phyloP scores from a whole-genome alignment of 306 rosid species.

The Sindora glabra region DNA sequence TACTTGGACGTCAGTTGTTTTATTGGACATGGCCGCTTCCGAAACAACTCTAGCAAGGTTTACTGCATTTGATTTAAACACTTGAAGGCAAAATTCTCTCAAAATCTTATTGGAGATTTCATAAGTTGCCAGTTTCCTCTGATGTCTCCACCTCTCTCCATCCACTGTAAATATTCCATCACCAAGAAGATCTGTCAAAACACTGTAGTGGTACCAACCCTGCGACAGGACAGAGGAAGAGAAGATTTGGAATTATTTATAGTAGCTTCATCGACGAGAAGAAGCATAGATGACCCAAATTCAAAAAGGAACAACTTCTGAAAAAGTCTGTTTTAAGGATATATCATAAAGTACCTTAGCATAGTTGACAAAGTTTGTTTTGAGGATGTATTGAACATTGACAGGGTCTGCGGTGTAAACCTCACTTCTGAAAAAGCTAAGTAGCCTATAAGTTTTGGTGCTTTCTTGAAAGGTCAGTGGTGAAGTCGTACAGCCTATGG shows the following conservation, averaged over 20 bases:
- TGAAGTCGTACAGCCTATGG: slow-evolving; percentile 33
- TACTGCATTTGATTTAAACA: slow-evolving; percentile 26
- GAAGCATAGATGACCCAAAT: no score
- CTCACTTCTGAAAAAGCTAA: slow-evolving; percentile 31
- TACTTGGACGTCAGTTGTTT: slow-evolving; percentile 32
- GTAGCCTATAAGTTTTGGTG: slow-evolving; percentile 46
- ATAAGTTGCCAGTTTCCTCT: slow-evolving; percentile 32
- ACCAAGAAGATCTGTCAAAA: slow-evolving; percentile 45
- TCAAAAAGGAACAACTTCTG: no score
- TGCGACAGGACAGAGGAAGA: no score
- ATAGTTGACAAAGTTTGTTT: slow-evolving; percentile 44
- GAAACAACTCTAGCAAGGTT: slow-evolving; percentile 27
- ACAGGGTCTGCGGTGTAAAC: slow-evolving; percentile 46
- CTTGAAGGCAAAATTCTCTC: slow-evolving; percentile 23
- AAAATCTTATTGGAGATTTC: slow-evolving; percentile 31
- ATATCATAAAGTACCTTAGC: slow-evolving; percentile 63
- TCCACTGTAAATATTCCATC: slow-evolving; percentile 48
- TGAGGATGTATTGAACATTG: slow-evolving; percentile 51
- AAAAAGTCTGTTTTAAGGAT: no score
- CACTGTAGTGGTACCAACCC: slow-evolving; percentile 32
- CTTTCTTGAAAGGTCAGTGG: slow-evolving; percentile 43
- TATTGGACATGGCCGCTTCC: slow-evolving; percentile 11
- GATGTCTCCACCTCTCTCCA: slow-evolving; percentile 45
- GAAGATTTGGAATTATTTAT: no score
- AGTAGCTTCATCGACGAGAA: no score